Conservation (phyloP, 306 rosid genomes). For the Purshia tridentata region DNA sequence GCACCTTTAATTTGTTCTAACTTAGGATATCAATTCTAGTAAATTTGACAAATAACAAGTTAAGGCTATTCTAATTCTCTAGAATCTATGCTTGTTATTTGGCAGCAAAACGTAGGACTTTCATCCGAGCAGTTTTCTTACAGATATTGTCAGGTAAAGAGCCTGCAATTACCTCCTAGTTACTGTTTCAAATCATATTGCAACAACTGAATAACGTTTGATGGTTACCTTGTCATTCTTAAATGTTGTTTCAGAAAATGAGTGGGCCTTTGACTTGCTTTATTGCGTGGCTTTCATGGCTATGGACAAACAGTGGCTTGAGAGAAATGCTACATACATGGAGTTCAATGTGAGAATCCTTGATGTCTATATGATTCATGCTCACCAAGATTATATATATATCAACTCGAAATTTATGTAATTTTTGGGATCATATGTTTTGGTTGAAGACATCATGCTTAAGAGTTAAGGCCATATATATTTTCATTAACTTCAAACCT, state of each 20-base stretch:
- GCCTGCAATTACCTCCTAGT: neutral
- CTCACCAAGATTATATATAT: neutral
- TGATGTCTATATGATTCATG: slow-evolving; percentile 8
- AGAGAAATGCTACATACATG: slow-evolving; percentile 85
- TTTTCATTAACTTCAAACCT: neutral
- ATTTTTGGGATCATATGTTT: neutral
- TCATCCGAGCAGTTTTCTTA: slow-evolving; percentile 65
- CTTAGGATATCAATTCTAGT: neutral
- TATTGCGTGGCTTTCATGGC: slow-evolving; percentile 83
- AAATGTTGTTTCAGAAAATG: slow-evolving; percentile 54
- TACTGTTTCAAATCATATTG: neutral
- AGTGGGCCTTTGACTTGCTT: slow-evolving; percentile 89
- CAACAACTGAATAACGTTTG: neutral
- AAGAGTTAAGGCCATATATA: neutral
- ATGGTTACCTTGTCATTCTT: slow-evolving; percentile 6
- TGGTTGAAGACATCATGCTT: neutral
- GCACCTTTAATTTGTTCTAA: neutral
- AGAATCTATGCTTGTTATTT: slow-evolving; percentile 15
- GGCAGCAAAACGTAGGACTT: slow-evolving; percentile 85
- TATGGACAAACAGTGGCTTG: slow-evolving; percentile 86
- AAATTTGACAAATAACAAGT: neutral
- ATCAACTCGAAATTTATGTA: neutral
- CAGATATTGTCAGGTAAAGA: slow-evolving; percentile 78
- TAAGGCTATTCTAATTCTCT: neutral
- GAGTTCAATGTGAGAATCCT: slow-evolving; percentile 75